Evolutionary conservation across 495 filamentous ascomycete genomes (phyloP).

Genomic region (Elasticomyces elasticus): DNA sequence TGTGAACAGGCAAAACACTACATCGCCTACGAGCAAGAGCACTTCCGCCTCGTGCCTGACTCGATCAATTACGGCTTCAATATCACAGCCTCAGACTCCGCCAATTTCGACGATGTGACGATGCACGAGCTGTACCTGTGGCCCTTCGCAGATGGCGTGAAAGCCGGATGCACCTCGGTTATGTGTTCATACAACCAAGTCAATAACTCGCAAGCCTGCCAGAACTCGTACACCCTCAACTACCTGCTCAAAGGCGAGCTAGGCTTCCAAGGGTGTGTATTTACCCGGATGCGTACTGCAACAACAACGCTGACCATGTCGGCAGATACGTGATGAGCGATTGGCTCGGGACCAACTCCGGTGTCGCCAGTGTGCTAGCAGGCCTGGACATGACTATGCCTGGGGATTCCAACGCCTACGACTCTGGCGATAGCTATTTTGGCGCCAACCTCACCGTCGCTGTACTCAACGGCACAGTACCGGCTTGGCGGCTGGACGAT

Average conservation of each 20-base stretch:
- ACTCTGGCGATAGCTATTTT: slow-evolving; percentile 66
- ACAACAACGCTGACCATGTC: too few species aligned
- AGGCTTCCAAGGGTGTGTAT: slow-evolving; percentile 85
- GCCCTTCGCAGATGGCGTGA: slow-evolving; percentile 57
- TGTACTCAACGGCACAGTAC: slow-evolving; percentile 82
- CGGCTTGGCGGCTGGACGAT: slow-evolving; percentile 78
- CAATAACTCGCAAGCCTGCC: slow-evolving; percentile 62
- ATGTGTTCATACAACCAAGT: slow-evolving; percentile 78
- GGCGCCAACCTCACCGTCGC: slow-evolving; percentile 77
- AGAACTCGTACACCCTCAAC: slow-evolving; percentile 67
- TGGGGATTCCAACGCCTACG: slow-evolving; percentile 61
- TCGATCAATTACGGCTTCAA: not conserved
- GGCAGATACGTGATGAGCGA: too few species aligned
- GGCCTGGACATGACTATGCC: slow-evolving; percentile 96
- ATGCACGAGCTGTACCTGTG: slow-evolving; percentile 95
- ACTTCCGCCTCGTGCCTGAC: slow-evolving; percentile 58
- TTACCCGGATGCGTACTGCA: too few species aligned
- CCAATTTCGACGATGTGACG: slow-evolving; percentile 96
- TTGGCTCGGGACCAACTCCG: slow-evolving; percentile 78
- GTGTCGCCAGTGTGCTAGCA: slow-evolving; percentile 64
- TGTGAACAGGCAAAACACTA: slow-evolving; percentile 27
- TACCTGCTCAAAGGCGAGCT: slow-evolving; percentile 81
- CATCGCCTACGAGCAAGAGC: slow-evolving; percentile 36
- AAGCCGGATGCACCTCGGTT: slow-evolving; percentile 28
- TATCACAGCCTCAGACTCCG: slow-evolving; percentile 36